Conservation (phyloP, 176 grass and related monocot species). For the Thalia dealbata region DNA sequence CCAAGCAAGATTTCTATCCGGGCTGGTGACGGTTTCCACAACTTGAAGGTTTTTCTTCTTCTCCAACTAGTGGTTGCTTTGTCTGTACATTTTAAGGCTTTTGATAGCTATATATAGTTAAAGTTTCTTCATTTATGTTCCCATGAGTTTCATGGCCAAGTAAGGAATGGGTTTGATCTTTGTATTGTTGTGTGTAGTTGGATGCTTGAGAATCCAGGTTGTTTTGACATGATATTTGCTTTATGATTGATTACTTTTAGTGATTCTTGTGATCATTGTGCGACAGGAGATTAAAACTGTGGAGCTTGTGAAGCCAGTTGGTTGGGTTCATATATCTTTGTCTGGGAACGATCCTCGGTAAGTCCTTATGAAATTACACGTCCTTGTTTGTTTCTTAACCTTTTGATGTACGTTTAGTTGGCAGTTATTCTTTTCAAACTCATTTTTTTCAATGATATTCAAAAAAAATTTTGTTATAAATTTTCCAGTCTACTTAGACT, state of each 20-base stretch:
- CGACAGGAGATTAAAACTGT: conserved; percentile 89
- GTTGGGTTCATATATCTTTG: conserved; percentile 86
- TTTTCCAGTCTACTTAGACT: neutral
- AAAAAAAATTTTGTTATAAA: too few species aligned
- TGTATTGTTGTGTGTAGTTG: neutral
- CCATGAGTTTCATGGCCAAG: neutral
- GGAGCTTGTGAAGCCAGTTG: conserved; percentile 81
- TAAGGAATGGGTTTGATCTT: neutral
- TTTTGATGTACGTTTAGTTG: neutral
- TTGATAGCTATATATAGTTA: neutral
- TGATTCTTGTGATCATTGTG: neutral
- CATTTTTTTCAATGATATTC: neutral
- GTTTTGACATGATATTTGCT: neutral
- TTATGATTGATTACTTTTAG: neutral
- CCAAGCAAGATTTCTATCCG: conserved; percentile 93
- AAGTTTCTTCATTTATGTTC: neutral
- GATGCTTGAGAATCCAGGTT: neutral
- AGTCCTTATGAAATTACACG: neutral
- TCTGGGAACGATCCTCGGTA: conserved; percentile 82
- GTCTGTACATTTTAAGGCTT: neutral
- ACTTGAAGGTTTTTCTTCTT: conserved; percentile 60
- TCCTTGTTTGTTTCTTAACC: conserved; percentile 8
- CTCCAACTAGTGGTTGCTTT: neutral
- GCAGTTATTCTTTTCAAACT: neutral
- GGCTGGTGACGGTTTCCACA: conserved; percentile 90